A percentile compares a stretch with the other conserved stretches of the same genome.
phyloP scores from a whole-genome alignment of 2,329 filamentous ascomycete species.

The Paracoccidioides brasiliensis region DNA sequence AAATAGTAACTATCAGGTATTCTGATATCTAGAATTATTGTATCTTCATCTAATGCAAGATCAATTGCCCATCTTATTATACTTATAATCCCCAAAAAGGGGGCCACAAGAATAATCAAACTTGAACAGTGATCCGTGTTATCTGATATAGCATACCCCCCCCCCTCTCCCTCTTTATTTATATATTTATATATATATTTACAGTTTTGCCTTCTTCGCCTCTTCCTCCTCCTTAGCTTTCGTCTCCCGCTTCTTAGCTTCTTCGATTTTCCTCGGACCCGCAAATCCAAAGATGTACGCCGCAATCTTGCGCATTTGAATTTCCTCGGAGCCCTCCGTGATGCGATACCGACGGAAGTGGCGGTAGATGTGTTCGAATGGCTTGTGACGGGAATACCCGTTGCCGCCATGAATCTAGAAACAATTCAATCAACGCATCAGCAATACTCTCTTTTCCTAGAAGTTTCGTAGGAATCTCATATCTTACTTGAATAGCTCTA shows the following conservation, averaged over 20 bases:
- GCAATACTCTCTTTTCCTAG: neutral
- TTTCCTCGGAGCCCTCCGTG: slow-evolving; percentile 52
- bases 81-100: no score
- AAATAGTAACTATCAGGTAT: no score
- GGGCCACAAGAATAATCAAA: no score
- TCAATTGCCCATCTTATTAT: no score
- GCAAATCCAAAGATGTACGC: slow-evolving; percentile 43
- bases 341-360: slow-evolving; percentile 52
- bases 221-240: slow-evolving; percentile 10
- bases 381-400: slow-evolving; percentile 45
- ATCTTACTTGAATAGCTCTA: slow-evolving; percentile 43
- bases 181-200: no score
- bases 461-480: neutral
- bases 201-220: slow-evolving; percentile 9
- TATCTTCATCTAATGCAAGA: no score
- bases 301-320: slow-evolving; percentile 53
- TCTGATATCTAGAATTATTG: no score
- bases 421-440: neutral
- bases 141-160: no score
- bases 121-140: no score
- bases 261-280: slow-evolving; percentile 8
- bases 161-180: no score
- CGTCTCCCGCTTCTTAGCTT: slow-evolving; percentile 3
- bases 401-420: slow-evolving; percentile 41
- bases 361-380: slow-evolving; percentile 53